phyloP scores from a whole-genome alignment of 805 yeast species.

The Saccharomycopsis schoenii region DNA sequence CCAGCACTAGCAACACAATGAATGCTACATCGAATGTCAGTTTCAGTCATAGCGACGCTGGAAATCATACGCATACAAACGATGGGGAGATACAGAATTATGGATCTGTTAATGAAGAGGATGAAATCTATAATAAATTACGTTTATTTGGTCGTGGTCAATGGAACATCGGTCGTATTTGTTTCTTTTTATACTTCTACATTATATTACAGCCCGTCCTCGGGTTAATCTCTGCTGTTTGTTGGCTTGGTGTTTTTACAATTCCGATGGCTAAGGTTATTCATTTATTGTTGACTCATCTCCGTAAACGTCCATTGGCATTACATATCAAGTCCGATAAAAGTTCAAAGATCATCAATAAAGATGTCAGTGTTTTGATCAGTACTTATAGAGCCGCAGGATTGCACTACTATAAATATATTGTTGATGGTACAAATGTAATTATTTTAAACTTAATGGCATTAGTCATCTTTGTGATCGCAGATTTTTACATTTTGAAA shows the following conservation, averaged over 20 bases:
- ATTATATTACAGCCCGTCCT: constrained; percentile 59
- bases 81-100: not conserved
- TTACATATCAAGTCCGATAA: constrained; percentile 61
- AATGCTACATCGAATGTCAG: constrained; percentile 12
- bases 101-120: constrained; percentile 22
- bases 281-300: constrained; percentile 56
- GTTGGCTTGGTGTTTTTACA: constrained; percentile 82
- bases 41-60: not conserved
- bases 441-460: constrained; percentile 78
- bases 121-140: constrained; percentile 18
- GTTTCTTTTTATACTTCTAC: constrained; percentile 67
- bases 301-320: constrained; percentile 86
- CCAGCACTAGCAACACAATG: not conserved
- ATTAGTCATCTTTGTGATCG: constrained; percentile 71
- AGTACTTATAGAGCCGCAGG: constrained; percentile 93
- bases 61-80: not conserved
- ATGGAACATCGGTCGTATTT: constrained; percentile 78
- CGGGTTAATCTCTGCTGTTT: constrained; percentile 39
- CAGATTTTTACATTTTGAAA: constrained; percentile 60
- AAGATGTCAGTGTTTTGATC: constrained; percentile 51
- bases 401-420: constrained; percentile 86
- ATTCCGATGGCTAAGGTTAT: constrained; percentile 89
- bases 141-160: constrained; percentile 85
- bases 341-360: constrained; percentile 23
- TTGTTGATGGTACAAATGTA: constrained; percentile 92